Conservation (phyloP, 2,329 filamentous ascomycete species). For the Claviceps maximensis region DNA sequence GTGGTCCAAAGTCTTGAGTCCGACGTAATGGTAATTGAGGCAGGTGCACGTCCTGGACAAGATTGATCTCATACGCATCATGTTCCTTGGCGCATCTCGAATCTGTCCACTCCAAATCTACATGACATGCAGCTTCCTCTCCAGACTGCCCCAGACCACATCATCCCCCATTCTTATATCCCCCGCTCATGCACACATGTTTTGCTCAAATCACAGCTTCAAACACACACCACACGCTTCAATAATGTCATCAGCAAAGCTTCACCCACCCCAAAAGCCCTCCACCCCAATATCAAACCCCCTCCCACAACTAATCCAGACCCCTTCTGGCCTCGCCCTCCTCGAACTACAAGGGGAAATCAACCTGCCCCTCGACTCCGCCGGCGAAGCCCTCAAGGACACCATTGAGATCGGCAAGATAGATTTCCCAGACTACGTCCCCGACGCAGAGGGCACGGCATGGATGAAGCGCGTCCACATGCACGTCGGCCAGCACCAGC, state of each 20-base stretch:
- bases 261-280: conserved; percentile 26
- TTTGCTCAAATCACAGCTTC: no score
- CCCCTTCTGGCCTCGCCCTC: conserved; percentile 76
- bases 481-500: conserved; percentile 79
- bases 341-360: conserved; percentile 88
- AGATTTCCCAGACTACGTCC: conserved; percentile 62
- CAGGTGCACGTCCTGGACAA: background rate
- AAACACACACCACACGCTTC: background rate
- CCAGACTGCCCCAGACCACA: background rate
- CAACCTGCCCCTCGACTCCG: conserved; percentile 47
- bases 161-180: background rate
- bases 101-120: background rate
- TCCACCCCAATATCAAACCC: conserved; percentile 29
- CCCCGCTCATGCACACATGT: background rate
- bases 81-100: background rate
- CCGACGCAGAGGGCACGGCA: conserved; percentile 33
- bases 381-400: conserved; percentile 18
- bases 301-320: conserved; percentile 73
- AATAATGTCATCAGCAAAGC: conserved; percentile 23
- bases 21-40: background rate
- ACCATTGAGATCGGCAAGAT: conserved; percentile 49
- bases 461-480: conserved; percentile 91
- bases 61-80: background rate
- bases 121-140: background rate
- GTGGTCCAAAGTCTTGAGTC: background rate